Conservation (phyloP, 2,329 filamentous ascomycete genomes). For the Aspergillus clavatus region DNA sequence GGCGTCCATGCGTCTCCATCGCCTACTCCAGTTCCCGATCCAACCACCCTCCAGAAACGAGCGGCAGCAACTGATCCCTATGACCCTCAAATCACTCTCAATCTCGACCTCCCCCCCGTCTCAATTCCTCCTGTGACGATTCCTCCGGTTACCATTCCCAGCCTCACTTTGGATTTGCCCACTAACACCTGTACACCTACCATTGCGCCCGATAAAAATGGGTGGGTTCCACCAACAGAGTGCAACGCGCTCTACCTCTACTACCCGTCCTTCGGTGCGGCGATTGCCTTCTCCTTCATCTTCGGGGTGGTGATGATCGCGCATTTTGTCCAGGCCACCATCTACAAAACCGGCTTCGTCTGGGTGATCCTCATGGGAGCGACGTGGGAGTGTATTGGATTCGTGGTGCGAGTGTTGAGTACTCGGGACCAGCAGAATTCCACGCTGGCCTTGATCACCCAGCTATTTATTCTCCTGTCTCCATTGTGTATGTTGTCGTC, state of each 20-base stretch:
- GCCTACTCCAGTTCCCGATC: too few relatives aligned
- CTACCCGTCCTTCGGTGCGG: slow-evolving; percentile 35
- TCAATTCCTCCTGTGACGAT: too few relatives aligned
- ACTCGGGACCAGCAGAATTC: neutral
- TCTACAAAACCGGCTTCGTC: slow-evolving; percentile 34
- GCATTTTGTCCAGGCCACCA: slow-evolving; percentile 35
- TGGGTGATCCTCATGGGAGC: slow-evolving; percentile 45
- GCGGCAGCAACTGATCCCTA: too few relatives aligned
- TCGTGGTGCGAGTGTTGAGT: slow-evolving; percentile 27
- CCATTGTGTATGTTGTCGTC: neutral
- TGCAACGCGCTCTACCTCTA: slow-evolving; percentile 19
- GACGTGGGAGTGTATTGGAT: slow-evolving; percentile 42
- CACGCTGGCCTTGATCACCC: neutral
- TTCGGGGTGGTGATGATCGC: slow-evolving; percentile 24
- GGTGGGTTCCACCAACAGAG: slow-evolving; percentile 15
- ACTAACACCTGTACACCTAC: slow-evolving; percentile 13
- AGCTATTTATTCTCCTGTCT: slow-evolving; percentile 2
- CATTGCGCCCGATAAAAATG: slow-evolving; percentile 18
- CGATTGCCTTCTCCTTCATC: slow-evolving; percentile 32
- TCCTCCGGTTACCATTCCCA: too few relatives aligned
- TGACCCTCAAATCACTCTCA: too few relatives aligned
- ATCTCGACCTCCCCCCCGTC: too few relatives aligned
- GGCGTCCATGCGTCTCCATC: too few relatives aligned
- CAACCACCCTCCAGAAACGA: too few relatives aligned
- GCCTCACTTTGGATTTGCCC: too few relatives aligned